Evolutionary conservation across 2,329 filamentous ascomycete genomes (phyloP), one percentile per base, ranked within the genome.

Genomic region (Dendryphion nanum): DNA sequence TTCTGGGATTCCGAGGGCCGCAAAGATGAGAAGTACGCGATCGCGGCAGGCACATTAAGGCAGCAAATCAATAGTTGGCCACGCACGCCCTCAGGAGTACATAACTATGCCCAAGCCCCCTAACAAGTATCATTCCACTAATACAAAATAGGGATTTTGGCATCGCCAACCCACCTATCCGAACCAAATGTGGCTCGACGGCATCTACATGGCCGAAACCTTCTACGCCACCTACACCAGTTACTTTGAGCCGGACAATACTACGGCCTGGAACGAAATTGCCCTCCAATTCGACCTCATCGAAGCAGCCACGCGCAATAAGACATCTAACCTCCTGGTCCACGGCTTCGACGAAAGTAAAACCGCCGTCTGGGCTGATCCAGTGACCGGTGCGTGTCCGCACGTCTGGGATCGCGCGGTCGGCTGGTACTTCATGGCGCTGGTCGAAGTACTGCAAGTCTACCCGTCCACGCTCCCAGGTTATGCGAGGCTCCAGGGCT

Each of bases 171-270:
- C 72, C 20, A 59, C 64, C 2, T 77, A 76, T 44, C 66, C 64
- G 14, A 68, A 77, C 44, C 73, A 79, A 50, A 78, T 78, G 76
- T 79, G 77, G 76, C 66, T 80, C 0, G 75, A 78, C 45, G 77
- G 77, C 1, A 73, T 69, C 26, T 68, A 64, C 51, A 69, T 69
- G 65, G 64, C 61, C 6, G 57, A 64, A 24, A 58, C 50, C 30
- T 66, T 66, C 51, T 66, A 66, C 40, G 59, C 65, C 4, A 65
- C 63, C 18, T 67, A 63, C 42, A 69, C 67, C 3, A 45, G 48
- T 2, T 55, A 59, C 31, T 69, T 71, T 41, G 55, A 66, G 26
- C 51, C 61, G 1, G 38, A 55, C 29, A 69, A 69, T 40, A 51
- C 43, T 12, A 65, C 61, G 0, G 73, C 69, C 4, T 72, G 69